Evolutionary conservation across 129 eudicot genomes (phyloP), one percentile per base, ranked within the genome.

Genomic region (Logfia minima): DNA sequence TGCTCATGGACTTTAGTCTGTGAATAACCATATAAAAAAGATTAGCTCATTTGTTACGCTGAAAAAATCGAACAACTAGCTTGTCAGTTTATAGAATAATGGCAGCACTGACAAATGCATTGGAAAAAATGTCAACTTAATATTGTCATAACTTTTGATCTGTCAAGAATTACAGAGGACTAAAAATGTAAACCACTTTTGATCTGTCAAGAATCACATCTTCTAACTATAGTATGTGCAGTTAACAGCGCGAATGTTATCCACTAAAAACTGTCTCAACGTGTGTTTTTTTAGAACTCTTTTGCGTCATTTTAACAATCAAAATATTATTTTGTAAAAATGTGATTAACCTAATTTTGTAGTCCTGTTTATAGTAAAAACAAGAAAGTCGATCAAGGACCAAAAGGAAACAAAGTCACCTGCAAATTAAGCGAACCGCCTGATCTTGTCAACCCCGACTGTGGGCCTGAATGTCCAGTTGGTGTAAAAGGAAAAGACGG

Each of bases 401-500:
- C 70, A 75, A 26, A n/a, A 37, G 10, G 39, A 9, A 29, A 74
- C 8, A 18, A 77, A 79, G 88, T 88, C 77, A 90, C 96, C 66
- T 85, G 84, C 68, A 74, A 62, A 58, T 77, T 69, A 9, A 75
- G 80, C 35, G 87, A 81, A 77, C 76, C 75, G 22, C 77, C 78
- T 26, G 82, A 76, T 71, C 86, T 90, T 75, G 78, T 84, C 41
- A 79, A 61, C 24, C 61, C 72, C 1, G 89, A 75, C 80, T 82
- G 91, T 0, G 82, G 80, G 37, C 80, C 88, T 4, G 89, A 70
- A 71, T 70, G 81, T 37, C 75, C 78, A 69, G 80, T 72, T 17
- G 87, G 84, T 29, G 87, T 80, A 58, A 86, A 84, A 32, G 96
- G 92, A 68, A 84, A 79, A 64, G 97, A 92, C 6, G 96, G 80